phyloP scores from a whole-genome alignment of 2,329 filamentous ascomycete genomes.

The Beauveria medogensis region DNA sequence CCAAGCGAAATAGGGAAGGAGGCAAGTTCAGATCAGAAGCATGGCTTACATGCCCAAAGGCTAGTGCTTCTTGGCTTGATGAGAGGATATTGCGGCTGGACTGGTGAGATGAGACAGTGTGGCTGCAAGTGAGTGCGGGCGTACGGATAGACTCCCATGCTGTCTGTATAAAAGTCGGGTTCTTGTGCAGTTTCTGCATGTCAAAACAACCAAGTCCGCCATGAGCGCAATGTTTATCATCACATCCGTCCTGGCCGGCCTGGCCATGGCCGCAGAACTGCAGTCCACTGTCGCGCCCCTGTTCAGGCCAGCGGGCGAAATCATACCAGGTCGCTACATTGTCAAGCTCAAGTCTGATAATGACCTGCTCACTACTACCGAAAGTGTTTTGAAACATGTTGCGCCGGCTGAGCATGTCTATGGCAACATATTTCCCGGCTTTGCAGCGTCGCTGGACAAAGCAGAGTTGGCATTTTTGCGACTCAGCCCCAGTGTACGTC shows the following conservation, averaged over 20 bases:
- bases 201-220: not conserved
- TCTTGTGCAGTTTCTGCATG: not conserved
- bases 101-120: not conserved
- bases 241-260: not conserved
- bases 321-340: conserved; percentile 2
- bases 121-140: not conserved
- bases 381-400: not conserved
- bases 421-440: not conserved
- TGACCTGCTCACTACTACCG: not conserved
- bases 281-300: not conserved
- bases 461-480: not conserved
- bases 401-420: not conserved
- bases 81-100: not conserved
- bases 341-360: not conserved
- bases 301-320: not conserved
- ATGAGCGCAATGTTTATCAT: not conserved
- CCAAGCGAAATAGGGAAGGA: not conserved
- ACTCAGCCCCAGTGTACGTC: not conserved
- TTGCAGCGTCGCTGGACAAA: not conserved
- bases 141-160: not conserved
- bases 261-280: not conserved
- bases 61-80: not conserved
- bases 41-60: not conserved
- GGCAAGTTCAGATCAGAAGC: not conserved
- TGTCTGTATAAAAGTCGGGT: not conserved